These are phyloP conservation scores for Prunus mongolica DNA, from an alignment of 306 rosid genomes.

Conservation along the genomic window DNA sequence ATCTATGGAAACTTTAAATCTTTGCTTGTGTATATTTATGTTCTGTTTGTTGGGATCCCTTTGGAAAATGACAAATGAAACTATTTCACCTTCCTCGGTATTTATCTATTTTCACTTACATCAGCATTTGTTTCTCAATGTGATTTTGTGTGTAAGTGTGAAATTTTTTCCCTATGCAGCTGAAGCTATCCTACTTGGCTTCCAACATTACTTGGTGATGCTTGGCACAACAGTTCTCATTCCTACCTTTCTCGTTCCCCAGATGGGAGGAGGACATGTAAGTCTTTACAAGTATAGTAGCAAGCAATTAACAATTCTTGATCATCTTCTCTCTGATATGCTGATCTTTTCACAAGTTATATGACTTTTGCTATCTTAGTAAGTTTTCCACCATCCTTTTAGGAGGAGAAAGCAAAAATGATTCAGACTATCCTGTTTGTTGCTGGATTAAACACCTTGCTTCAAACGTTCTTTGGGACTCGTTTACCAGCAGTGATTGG, in stretches of 20 bases:
- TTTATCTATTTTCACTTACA: neutral
- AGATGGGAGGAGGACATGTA: constrained; percentile 98
- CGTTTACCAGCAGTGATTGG: constrained; percentile 94
- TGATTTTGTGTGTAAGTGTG: constrained; percentile 8
- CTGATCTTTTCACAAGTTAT: neutral
- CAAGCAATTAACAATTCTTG: constrained; percentile 5
- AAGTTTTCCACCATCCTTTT: constrained; percentile 14
- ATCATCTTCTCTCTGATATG: constrained; percentile 8
- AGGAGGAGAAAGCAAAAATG: constrained; percentile 96
- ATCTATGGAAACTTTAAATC: neutral
- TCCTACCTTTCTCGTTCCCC: constrained; percentile 86
- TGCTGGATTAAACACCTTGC: constrained; percentile 80
- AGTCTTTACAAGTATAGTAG: constrained; percentile 19
- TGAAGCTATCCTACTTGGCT: constrained; percentile 93
- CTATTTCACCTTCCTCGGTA: neutral
- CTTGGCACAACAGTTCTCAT: constrained; percentile 93
- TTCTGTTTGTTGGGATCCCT: constrained; percentile 1
- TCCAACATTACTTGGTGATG: constrained; percentile 98
- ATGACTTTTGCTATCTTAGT: constrained; percentile 11
- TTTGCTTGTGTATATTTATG: neutral
- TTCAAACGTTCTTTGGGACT: constrained; percentile 81
- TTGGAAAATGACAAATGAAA: neutral
- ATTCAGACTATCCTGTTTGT: constrained; percentile 82
- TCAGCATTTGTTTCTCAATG: constrained; percentile 14
- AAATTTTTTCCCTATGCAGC: constrained; percentile 49